Evolutionary conservation across 495 filamentous ascomycete genomes (phyloP).

Genomic region (Neurospora intermedia): DNA sequence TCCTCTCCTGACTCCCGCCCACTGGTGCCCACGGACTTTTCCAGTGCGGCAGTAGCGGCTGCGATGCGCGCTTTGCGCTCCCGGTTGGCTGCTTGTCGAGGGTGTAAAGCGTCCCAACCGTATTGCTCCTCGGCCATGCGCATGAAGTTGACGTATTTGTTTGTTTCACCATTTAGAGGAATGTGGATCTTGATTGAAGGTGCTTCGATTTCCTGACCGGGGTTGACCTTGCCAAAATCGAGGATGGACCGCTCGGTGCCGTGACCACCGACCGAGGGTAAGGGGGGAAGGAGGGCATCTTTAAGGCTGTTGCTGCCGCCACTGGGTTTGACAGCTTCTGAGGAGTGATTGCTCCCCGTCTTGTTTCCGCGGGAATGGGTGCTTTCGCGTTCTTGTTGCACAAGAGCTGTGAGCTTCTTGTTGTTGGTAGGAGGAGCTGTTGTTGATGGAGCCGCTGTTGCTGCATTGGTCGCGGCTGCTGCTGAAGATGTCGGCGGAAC

Average conservation of each 20-base stretch:
- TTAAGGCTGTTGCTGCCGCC: conserved; percentile 22
- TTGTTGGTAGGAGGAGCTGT: conserved; percentile 10
- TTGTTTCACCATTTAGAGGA: conserved; percentile 59
- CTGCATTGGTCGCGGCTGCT: conserved; percentile 4
- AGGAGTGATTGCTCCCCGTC: conserved; percentile 26
- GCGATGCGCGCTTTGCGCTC: conserved; percentile 70
- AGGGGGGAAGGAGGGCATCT: conserved; percentile 24
- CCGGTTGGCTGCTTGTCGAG: conserved; percentile 75
- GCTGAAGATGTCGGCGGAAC: conserved; percentile 6
- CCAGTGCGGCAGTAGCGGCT: conserved; percentile 70
- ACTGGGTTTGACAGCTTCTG: conserved; percentile 22
- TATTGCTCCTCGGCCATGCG: conserved; percentile 87
- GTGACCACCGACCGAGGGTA: conserved; percentile 14
- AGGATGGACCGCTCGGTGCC: conserved; percentile 36
- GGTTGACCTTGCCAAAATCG: conserved; percentile 38
- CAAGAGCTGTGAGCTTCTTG: conserved; percentile 24
- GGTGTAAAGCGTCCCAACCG: conserved; percentile 88
- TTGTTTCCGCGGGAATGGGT: conserved; percentile 22
- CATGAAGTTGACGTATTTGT: conserved; percentile 92
- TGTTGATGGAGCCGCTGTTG: conserved; percentile 1
- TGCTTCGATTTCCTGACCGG: conserved; percentile 40
- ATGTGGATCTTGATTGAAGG: conserved; percentile 81
- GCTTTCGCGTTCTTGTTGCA: conserved; percentile 24
- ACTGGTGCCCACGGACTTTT: conserved; percentile 63
- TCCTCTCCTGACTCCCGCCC: conserved; percentile 63